Percentiles rank a stretch among this genome's conserved stretches.
phyloP scores from a whole-genome alignment of 2,329 filamentous ascomycete species.

The Golovinomyces cichoracearum region DNA sequence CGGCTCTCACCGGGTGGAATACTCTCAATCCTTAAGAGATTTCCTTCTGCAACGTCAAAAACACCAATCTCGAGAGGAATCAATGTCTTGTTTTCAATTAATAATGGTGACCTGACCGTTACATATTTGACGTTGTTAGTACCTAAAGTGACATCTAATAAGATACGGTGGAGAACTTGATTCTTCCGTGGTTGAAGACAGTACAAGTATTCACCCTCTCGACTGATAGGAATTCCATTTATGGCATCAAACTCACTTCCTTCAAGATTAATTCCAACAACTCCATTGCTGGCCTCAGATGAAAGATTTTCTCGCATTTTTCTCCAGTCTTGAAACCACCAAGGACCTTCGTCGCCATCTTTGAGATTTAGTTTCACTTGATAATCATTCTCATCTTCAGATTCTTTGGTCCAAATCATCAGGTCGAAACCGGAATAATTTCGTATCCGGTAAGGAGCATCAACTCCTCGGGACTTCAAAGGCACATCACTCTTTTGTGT shows the following conservation, averaged over 20 bases:
- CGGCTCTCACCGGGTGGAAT: conserved; percentile 74
- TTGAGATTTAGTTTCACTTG: conserved; percentile 49
- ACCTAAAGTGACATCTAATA: conserved; percentile 80
- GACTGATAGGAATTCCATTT: conserved; percentile 64
- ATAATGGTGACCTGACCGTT: conserved; percentile 68
- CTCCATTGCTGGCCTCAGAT: conserved; percentile 53
- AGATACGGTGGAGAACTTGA: conserved; percentile 59
- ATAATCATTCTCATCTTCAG: conserved; percentile 29
- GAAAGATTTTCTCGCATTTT: conserved; percentile 85
- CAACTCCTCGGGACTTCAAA: conserved; percentile 70
- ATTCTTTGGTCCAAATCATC: conserved; percentile 52
- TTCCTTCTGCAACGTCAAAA: conserved; percentile 62
- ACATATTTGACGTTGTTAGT: conserved; percentile 94
- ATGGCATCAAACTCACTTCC: conserved; percentile 84
- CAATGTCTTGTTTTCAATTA: conserved; percentile 89
- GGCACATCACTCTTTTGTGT: conserved; percentile 72
- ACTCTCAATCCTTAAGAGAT: conserved; percentile 92
- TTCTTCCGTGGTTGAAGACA: conserved; percentile 70
- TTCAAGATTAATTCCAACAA: conserved; percentile 63
- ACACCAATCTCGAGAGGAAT: conserved; percentile 86
- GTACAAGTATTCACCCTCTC: conserved; percentile 86
- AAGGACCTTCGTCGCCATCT: conserved; percentile 77
- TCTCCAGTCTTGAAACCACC: conserved; percentile 91
- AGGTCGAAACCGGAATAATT: conserved; percentile 92
- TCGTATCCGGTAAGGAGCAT: conserved; percentile 76